Base-by-base conservation (phyloP, 1,284 basidiomycete genomes). In the Xerocomus minutiporus region DNA sequence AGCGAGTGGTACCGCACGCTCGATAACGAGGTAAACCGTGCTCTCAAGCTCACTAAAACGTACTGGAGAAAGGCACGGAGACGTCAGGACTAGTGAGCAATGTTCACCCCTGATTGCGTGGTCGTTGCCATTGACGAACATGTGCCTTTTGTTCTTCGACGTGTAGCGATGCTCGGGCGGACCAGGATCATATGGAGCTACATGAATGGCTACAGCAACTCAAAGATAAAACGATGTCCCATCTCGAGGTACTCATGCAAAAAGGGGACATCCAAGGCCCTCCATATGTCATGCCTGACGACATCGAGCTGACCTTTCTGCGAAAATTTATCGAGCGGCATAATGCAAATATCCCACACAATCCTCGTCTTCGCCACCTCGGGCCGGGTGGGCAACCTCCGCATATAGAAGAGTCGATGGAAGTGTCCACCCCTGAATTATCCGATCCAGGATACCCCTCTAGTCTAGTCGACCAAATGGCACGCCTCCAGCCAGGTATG, bases 221-320 rank as follows among this genome's bases (percentile, higher is more conserved):
- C 59, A 89, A 89, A 68, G 86, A 89, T 71, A 89, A 89, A 69
- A 87, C 84, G 48, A 89, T 89, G 87, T 86, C 85, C 43, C 86
- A 89, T 68, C 76, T 89, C 43, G 86, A 89, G 64, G 74, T 89
- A 2, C 80, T 90, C 59, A 88, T 89, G 83, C 86, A 89, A 66
- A 88, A 88, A 63, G 86, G 86, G 60, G 87, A 89, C 59, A 89
- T 89, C 36, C 83, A 84, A 62, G 86, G 86, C 13, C 86, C 86
- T 1, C 86, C 87, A 25, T 89, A 89, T 67, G 62, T 78, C 56
- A 89, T 89, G 87, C 78, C 84, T 15, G 87, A 89, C 63, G 80
- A 86, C 59, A 65, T 88, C 62, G 86, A 89, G 63, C 76, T 89
- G 57, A 71, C 80, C 1, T 89, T 89, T 71, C 78, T 89, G 51